A percentile compares a stretch with the other conserved stretches of the same genome.
Evolutionary conservation across 1,284 basidiomycete genomes (phyloP).

Genomic region (Moniliella sp.): DNA sequence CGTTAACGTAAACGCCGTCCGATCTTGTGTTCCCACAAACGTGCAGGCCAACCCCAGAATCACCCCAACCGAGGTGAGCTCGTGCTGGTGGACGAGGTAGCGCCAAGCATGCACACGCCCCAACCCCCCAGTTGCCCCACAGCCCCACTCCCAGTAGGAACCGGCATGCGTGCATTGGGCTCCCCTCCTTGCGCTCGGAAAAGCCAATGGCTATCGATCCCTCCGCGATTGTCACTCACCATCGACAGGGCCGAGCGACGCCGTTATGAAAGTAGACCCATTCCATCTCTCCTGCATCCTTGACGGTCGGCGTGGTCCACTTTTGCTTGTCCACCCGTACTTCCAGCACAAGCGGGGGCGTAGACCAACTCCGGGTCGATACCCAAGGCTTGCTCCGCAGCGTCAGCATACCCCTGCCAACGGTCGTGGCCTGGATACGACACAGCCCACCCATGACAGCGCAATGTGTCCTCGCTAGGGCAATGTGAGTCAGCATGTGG

Average conservation of each 20-base stretch:
- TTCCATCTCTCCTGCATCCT: constrained; percentile 36
- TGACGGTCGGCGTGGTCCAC: constrained; percentile 1
- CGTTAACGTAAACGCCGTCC: constrained; percentile 66
- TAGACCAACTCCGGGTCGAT: constrained; percentile 16
- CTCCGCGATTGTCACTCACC: constrained; percentile 46
- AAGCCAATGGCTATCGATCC: constrained; percentile 27
- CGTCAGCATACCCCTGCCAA: constrained; percentile 24
- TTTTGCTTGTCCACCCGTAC: constrained; percentile 4
- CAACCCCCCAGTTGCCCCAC: constrained; percentile 70
- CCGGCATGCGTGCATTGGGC: constrained; percentile 80
- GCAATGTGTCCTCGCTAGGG: constrained; percentile 1
- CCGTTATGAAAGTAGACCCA: constrained; percentile 98
- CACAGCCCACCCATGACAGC: constrained; percentile 7
- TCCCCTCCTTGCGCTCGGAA: constrained; percentile 18
- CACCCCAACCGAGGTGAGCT: constrained; percentile 75
- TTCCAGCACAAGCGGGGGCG: constrained; percentile 14
- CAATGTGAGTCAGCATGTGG: background rate
- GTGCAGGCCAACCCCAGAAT: constrained; percentile 75
- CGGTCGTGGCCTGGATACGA: constrained; percentile 18
- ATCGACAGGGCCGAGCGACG: constrained; percentile 62
- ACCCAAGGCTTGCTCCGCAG: constrained; percentile 15
- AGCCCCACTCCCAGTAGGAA: constrained; percentile 73
- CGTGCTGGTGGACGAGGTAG: constrained; percentile 82
- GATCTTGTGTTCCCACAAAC: constrained; percentile 66
- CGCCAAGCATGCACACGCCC: constrained; percentile 60